Evolutionary conservation across 139 green algal genomes (phyloP).

Genomic region (Trebouxia sp.): DNA sequence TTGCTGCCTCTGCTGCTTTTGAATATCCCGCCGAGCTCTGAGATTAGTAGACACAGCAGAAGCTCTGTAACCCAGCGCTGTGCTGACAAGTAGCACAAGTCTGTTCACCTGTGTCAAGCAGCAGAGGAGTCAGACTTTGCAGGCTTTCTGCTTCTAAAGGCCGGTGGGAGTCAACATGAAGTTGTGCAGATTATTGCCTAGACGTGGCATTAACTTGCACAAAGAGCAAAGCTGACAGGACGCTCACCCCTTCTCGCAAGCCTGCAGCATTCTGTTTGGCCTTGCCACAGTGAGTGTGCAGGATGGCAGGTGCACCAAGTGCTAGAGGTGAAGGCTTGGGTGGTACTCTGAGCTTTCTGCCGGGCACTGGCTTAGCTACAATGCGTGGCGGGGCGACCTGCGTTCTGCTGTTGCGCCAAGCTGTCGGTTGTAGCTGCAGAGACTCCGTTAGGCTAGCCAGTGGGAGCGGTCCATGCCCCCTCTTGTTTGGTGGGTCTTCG

Average conservation of each 20-base stretch:
- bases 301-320: not conserved
- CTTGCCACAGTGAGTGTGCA: not conserved
- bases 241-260: not conserved
- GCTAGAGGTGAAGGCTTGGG: not conserved
- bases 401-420: not conserved
- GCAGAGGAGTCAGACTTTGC: too few species aligned
- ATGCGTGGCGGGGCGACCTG: not conserved
- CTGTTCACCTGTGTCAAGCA: not conserved
- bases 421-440: not conserved
- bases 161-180: too few species aligned
- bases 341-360: not conserved
- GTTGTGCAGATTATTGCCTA: too few species aligned
- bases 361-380: not conserved
- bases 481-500: not conserved
- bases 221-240: not conserved
- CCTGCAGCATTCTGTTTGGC: not conserved
- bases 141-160: too few species aligned
- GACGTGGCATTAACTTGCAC: too few species aligned
- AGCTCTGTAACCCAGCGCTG: not conserved
- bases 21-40: not conserved
- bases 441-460: slow-evolving; percentile 3
- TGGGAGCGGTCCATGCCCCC: not conserved
- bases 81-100: not conserved
- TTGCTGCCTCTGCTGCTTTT: not conserved
- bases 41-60: not conserved